A percentile compares a stretch with the other conserved stretches of the same genome.
phyloP scores from a whole-genome alignment of 2,329 filamentous ascomycete species.

The Sporothrix euskadiensis region DNA sequence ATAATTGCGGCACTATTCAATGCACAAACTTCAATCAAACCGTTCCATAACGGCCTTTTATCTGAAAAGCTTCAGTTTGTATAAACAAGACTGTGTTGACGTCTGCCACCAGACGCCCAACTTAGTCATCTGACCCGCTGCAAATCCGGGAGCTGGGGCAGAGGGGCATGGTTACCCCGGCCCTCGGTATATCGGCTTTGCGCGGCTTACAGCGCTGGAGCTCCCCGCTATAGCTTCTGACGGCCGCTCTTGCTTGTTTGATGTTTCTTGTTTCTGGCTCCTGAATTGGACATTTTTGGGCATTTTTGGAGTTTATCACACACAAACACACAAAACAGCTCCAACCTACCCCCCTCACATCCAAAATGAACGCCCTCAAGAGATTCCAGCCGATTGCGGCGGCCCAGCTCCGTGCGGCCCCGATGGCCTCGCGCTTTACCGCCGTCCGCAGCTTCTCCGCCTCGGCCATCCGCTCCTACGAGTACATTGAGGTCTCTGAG shows the following conservation, averaged over 20 bases:
- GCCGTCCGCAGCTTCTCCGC: conserved; percentile 54
- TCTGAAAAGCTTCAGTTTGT: background rate
- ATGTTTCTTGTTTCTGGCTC: background rate
- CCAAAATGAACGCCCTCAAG: conserved; percentile 55
- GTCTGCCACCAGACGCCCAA: background rate
- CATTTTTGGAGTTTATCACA: background rate
- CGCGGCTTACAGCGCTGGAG: conserved; percentile 30
- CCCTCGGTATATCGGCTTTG: conserved; percentile 32
- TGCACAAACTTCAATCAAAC: background rate
- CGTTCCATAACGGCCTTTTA: background rate
- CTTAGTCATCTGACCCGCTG: conserved; percentile 13
- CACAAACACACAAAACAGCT: background rate
- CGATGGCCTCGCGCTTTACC: conserved; percentile 53
- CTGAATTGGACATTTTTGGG: background rate
- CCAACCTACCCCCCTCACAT: background rate
- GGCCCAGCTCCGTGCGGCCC: conserved; percentile 58
- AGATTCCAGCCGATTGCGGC: conserved; percentile 62
- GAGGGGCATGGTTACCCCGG: conserved; percentile 11
- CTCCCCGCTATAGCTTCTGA: conserved; percentile 21
- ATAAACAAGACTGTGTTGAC: background rate
- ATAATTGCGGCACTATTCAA: background rate
- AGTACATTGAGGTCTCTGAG: conserved; percentile 77
- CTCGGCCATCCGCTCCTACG: conserved; percentile 57
- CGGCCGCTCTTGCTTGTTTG: background rate
- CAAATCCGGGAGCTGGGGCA: background rate